A percentile compares a stretch with the other conserved stretches of the same genome.
These are phyloP conservation scores for Kodamaea lidongshanica DNA, from an alignment of 805 yeast species.

Conservation along the genomic window DNA sequence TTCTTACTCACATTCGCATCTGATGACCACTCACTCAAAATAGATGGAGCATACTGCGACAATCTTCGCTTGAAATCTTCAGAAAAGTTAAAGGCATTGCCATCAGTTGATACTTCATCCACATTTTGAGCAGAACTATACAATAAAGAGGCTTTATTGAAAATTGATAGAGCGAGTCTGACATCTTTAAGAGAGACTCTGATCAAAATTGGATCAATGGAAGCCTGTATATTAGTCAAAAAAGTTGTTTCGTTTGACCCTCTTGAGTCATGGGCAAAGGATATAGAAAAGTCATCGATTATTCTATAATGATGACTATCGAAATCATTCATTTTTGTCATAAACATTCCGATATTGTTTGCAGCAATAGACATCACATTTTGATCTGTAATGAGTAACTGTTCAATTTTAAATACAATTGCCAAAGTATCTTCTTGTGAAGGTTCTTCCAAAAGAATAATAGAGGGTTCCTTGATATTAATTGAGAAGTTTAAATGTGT, in stretches of 20 bases:
- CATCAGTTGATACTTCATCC: conserved; percentile 9
- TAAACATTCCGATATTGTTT: conserved; percentile 78
- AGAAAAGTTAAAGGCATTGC: conserved; percentile 40
- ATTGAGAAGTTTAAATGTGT: conserved; percentile 47
- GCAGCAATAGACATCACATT: conserved; percentile 61
- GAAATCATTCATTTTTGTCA: conserved; percentile 65
- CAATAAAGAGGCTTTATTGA: conserved; percentile 62
- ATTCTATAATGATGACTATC: conserved; percentile 63
- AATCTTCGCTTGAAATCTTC: conserved; percentile 58
- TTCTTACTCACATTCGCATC: conserved; percentile 15
- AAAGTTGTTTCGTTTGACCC: conserved; percentile 54
- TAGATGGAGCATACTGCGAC: conserved; percentile 64
- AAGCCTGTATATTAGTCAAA: conserved; percentile 58
- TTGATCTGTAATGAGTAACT: conserved; percentile 63
- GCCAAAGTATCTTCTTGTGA: conserved; percentile 69
- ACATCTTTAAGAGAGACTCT: conserved; percentile 86
- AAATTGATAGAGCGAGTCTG: conserved; percentile 65
- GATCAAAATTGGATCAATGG: conserved; percentile 74
- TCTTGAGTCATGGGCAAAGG: conserved; percentile 65
- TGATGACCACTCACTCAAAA: conserved; percentile 46
- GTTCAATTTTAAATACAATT: conserved; percentile 81
- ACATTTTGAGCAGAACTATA: conserved; percentile 26
- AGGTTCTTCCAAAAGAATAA: conserved; percentile 78
- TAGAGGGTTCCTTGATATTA: conserved; percentile 69
- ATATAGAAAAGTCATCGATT: conserved; percentile 82